These are phyloP conservation scores for Apiospora pterosperma DNA, from an alignment of 2,329 filamentous ascomycete species.

Conservation along the genomic window DNA sequence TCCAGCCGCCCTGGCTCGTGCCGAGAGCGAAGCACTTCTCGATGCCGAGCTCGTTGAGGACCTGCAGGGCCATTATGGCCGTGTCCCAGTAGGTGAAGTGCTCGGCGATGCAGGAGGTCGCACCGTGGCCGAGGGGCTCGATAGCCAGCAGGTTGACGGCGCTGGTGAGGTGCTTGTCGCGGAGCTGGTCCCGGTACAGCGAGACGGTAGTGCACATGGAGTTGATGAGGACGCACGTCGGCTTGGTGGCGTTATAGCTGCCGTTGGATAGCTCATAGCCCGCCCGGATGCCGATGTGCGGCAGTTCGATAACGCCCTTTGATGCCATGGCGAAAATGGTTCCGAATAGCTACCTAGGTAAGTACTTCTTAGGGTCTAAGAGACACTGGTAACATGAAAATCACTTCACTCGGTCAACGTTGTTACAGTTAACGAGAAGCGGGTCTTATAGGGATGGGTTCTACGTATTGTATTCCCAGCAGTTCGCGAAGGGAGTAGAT, in stretches of 20 bases:
- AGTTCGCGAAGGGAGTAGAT: too few species aligned
- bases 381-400: neutral
- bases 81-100: constrained; percentile 56
- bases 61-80: constrained; percentile 51
- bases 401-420: neutral
- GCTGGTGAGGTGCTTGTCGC: constrained; percentile 33
- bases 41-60: constrained; percentile 47
- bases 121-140: constrained; percentile 51
- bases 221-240: constrained; percentile 49
- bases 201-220: constrained; percentile 47
- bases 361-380: neutral
- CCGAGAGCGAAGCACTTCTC: constrained; percentile 47
- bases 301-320: constrained; percentile 39
- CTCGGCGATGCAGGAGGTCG: constrained; percentile 37
- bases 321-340: constrained; percentile 24
- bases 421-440: neutral
- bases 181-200: constrained; percentile 43
- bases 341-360: neutral
- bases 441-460: neutral
- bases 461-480: neutral
- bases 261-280: constrained; percentile 41
- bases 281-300: constrained; percentile 44
- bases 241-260: constrained; percentile 45
- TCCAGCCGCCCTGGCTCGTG: constrained; percentile 51
- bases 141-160: constrained; percentile 48